Percentiles rank a stretch among this genome's conserved stretches.
phyloP scores from a whole-genome alignment of 2,329 filamentous ascomycete species.

The Chrysosporium keratinophilum region DNA sequence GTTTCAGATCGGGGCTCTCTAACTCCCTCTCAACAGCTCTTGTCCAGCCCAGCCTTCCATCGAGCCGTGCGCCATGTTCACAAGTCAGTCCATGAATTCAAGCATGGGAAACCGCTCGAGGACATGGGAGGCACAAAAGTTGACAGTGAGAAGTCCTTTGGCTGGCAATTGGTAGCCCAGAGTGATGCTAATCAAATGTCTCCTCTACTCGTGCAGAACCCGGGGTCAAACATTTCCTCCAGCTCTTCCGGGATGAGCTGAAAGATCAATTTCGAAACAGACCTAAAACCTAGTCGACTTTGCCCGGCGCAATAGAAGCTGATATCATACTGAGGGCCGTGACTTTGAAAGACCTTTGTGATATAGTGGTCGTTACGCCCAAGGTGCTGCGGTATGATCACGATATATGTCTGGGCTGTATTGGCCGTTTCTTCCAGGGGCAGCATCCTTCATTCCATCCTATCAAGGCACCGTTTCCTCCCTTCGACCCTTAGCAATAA shows the following conservation, averaged over 20 bases:
- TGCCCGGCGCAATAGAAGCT: background rate
- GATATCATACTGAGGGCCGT: background rate
- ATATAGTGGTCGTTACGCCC: no score
- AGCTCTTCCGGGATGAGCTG: constrained; percentile 25
- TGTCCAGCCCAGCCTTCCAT: constrained; percentile 37
- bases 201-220: constrained; percentile 7
- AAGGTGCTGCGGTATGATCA: no score
- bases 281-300: constrained; percentile 7
- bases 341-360: background rate
- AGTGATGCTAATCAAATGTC: background rate
- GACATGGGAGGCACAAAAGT: constrained; percentile 36
- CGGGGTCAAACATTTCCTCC: constrained; percentile 21
- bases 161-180: background rate
- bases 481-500: no score
- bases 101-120: constrained; percentile 34
- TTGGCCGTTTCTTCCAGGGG: constrained; percentile 1
- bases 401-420: constrained; percentile 5
- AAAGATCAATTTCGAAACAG: constrained; percentile 22
- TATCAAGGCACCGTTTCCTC: background rate
- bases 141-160: constrained; percentile 23
- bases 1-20: constrained; percentile 13
- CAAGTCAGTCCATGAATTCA: constrained; percentile 32
- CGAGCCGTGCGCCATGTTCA: constrained; percentile 36
- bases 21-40: constrained; percentile 24
- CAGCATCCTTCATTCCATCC: constrained; percentile 8